A percentile compares a stretch with the other conserved stretches of the same genome.
Evolutionary conservation across 768 basidiomycete species (phyloP).

Genomic region (Psilocybe cyanescens): DNA sequence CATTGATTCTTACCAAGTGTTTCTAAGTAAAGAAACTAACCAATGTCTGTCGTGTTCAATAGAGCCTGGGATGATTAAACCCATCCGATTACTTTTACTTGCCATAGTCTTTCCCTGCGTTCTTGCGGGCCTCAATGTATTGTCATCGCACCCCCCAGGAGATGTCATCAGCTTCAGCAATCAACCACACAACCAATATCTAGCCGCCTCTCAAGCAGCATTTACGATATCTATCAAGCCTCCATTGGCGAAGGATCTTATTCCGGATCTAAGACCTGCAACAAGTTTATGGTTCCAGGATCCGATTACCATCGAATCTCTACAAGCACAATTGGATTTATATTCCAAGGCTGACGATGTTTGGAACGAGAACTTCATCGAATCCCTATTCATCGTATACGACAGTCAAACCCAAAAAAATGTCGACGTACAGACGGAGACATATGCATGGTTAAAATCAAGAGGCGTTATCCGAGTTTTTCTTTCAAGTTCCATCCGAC

Average conservation of each 20-base stretch:
- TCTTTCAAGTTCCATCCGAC: constrained; percentile 24
- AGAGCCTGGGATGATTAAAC: background rate
- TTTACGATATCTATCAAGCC: constrained; percentile 7
- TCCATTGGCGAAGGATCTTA: background rate
- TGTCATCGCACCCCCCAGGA: constrained; percentile 10
- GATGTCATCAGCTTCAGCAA: constrained; percentile 17
- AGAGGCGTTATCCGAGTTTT: constrained; percentile 26
- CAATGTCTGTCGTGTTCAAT: background rate
- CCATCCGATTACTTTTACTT: background rate
- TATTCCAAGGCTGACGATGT: constrained; percentile 35
- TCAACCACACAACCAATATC: constrained; percentile 21
- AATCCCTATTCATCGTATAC: constrained; percentile 32
- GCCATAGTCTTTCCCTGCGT: background rate
- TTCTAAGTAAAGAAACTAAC: too few relatives aligned
- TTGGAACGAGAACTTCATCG: constrained; percentile 33
- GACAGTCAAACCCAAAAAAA: constrained; percentile 17
- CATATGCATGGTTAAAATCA: constrained; percentile 29
- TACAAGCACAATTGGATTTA: constrained; percentile 27
- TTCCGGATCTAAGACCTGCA: constrained; percentile 17
- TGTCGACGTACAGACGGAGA: constrained; percentile 29
- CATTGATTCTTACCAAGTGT: too few relatives aligned
- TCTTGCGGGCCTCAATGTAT: constrained; percentile 7
- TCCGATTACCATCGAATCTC: constrained; percentile 29
- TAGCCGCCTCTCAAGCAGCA: constrained; percentile 18
- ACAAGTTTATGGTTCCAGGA: constrained; percentile 30